These are phyloP conservation scores for Claviceps capensis DNA, from an alignment of 2,329 filamentous ascomycete genomes.

Conservation along the genomic window DNA sequence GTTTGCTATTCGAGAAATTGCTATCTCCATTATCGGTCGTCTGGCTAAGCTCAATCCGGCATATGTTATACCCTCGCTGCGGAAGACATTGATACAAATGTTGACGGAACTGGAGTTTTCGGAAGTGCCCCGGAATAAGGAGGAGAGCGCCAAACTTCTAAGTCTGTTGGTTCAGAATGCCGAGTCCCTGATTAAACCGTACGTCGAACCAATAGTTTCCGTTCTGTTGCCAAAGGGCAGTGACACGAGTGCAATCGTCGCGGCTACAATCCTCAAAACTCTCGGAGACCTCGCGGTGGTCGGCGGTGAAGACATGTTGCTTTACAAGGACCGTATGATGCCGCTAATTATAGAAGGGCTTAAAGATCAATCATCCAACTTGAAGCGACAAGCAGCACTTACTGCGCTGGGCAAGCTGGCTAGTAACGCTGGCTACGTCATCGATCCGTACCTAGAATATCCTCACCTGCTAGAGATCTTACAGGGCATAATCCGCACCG, in stretches of 20 bases:
- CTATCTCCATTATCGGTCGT: slow-evolving; percentile 91
- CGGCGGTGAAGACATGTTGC: slow-evolving; percentile 84
- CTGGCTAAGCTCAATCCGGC: slow-evolving; percentile 85
- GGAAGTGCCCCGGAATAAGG: slow-evolving; percentile 84
- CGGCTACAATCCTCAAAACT: slow-evolving; percentile 86
- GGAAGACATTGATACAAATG: slow-evolving; percentile 91
- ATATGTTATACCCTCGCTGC: slow-evolving; percentile 89
- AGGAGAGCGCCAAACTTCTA: slow-evolving; percentile 87
- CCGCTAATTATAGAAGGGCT: slow-evolving; percentile 86
- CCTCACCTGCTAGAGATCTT: slow-evolving; percentile 85
- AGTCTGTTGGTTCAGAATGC: slow-evolving; percentile 89
- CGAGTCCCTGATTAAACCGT: slow-evolving; percentile 84
- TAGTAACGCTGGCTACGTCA: slow-evolving; percentile 95
- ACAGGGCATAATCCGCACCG: slow-evolving; percentile 86
- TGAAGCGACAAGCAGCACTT: slow-evolving; percentile 82
- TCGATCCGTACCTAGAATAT: slow-evolving; percentile 89
- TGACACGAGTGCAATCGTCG: slow-evolving; percentile 74
- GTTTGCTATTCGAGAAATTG: slow-evolving; percentile 83
- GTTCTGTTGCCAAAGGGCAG: slow-evolving; percentile 87
- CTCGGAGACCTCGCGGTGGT: slow-evolving; percentile 91
- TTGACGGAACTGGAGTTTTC: slow-evolving; percentile 94
- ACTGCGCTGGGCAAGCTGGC: slow-evolving; percentile 84
- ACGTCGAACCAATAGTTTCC: slow-evolving; percentile 91
- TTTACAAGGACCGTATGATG: slow-evolving; percentile 87
- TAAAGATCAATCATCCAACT: slow-evolving; percentile 82